Evolutionary conservation across 2,329 filamentous ascomycete genomes (phyloP).

Genomic region (Periconia macrospinosa): DNA sequence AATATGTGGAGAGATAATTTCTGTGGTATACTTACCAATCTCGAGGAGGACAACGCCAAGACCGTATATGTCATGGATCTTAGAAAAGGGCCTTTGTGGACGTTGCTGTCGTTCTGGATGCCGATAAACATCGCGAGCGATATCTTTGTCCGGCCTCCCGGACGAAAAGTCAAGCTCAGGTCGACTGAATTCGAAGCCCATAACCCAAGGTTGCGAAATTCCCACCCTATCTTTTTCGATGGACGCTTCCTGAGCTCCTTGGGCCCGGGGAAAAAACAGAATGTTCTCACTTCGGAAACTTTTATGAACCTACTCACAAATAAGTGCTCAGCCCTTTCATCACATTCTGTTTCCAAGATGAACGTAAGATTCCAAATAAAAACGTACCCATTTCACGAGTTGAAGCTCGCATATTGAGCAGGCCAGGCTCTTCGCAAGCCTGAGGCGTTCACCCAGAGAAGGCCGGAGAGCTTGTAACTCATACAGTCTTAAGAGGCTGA

Average conservation of each 20-base stretch:
- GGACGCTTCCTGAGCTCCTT: not conserved
- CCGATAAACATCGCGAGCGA: slow-evolving; percentile 21
- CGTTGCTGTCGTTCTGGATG: slow-evolving; percentile 36
- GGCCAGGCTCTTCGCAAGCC: not conserved
- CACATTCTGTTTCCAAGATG: not conserved
- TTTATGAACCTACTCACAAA: slow-evolving; percentile 12
- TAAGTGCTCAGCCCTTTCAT: not conserved
- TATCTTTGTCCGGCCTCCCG: not conserved
- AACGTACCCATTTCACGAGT: not conserved
- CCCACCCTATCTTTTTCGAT: too few species aligned
- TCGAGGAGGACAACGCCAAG: slow-evolving; percentile 42
- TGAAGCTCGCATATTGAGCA: not conserved
- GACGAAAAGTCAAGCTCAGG: slow-evolving; percentile 11
- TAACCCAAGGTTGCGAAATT: slow-evolving; percentile 9
- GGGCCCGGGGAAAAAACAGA: slow-evolving; percentile 10
- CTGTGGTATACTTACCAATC: slow-evolving; percentile 19
- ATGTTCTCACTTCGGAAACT: slow-evolving; percentile 19
- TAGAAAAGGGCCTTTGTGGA: slow-evolving; percentile 30
- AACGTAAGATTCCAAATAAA: not conserved
- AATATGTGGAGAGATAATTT: too few species aligned
- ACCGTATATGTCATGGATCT: slow-evolving; percentile 42
- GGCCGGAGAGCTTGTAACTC: not conserved
- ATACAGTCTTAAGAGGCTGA: not conserved
- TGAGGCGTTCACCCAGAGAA: not conserved
- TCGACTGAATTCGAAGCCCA: slow-evolving; percentile 17